These are phyloP conservation scores for Dictyophora rubrovolvata DNA, from an alignment of 768 basidiomycete species.

Conservation along the genomic window DNA sequence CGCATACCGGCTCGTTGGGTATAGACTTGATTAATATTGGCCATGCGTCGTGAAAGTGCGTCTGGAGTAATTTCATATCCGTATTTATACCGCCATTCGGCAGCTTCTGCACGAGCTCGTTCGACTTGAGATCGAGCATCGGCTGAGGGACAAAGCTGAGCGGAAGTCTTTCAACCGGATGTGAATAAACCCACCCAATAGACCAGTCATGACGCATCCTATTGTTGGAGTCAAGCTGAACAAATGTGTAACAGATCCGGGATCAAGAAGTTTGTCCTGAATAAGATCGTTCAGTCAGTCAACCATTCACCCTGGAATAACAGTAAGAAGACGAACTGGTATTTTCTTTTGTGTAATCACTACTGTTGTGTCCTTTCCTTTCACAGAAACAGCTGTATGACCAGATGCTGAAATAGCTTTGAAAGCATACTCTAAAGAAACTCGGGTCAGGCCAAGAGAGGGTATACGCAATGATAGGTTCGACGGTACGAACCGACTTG, in stretches of 20 bases:
- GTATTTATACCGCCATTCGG: slow-evolving; percentile 89
- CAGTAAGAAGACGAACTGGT: slow-evolving; percentile 50
- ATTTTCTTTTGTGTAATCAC: slow-evolving; percentile 99
- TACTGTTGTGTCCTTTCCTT: slow-evolving; percentile 90
- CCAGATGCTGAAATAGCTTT: slow-evolving; percentile 98
- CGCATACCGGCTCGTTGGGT: slow-evolving; percentile 97
- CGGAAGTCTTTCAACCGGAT: not conserved
- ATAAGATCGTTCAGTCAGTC: not conserved
- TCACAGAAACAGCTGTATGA: slow-evolving; percentile 84
- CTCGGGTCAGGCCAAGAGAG: not conserved
- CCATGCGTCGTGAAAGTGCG: slow-evolving; percentile 85
- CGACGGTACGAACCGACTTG: slow-evolving; percentile 78
- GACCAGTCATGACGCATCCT: slow-evolving; percentile 97
- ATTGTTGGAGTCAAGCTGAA: slow-evolving; percentile 95
- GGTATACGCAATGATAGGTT: not conserved
- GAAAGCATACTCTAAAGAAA: slow-evolving; percentile 85
- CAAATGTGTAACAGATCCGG: slow-evolving; percentile 87
- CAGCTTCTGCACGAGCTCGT: slow-evolving; percentile 82
- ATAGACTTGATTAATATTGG: slow-evolving; percentile 98
- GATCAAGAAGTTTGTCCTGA: slow-evolving; percentile 95
- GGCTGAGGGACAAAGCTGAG: slow-evolving; percentile 35
- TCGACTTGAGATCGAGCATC: slow-evolving; percentile 86
- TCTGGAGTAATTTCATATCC: slow-evolving; percentile 98
- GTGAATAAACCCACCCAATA: slow-evolving; percentile 53
- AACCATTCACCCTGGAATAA: not conserved